Evolutionary conservation across 768 basidiomycete genomes (phyloP).

Genomic region (Xerocomellus amylosporus): DNA sequence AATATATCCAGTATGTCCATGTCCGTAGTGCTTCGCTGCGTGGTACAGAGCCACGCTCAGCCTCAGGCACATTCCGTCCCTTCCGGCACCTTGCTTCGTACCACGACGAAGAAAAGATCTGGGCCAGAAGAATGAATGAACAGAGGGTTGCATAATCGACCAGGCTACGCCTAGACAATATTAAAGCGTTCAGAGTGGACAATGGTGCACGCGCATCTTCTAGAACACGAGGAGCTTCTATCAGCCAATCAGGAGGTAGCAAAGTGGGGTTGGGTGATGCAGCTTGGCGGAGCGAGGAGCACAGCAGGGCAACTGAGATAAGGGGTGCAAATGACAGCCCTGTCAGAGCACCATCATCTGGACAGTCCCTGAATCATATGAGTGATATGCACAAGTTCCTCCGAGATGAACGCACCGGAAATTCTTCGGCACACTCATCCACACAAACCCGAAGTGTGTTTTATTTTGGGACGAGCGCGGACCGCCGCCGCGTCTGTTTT

Average conservation of each 20-base stretch:
- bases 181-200: conserved; percentile 51
- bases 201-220: conserved; percentile 39
- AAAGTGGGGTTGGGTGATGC: conserved; percentile 29
- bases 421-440: conserved; percentile 91
- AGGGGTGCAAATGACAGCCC: conserved; percentile 83
- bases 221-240: conserved; percentile 68
- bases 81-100: conserved; percentile 55
- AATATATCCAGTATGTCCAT: conserved; percentile 65
- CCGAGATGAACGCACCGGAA: conserved; percentile 54
- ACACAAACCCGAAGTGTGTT: conserved; percentile 66
- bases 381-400: conserved; percentile 4
- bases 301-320: conserved; percentile 67
- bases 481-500: conserved; percentile 39
- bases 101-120: conserved; percentile 76
- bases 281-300: conserved; percentile 45
- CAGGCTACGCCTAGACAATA: conserved; percentile 70
- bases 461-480: conserved; percentile 34
- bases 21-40: conserved; percentile 64
- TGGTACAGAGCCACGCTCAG: conserved; percentile 74
- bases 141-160: conserved; percentile 80
- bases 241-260: conserved; percentile 67
- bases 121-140: conserved; percentile 73
- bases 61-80: conserved; percentile 47
- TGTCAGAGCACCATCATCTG: conserved; percentile 83
- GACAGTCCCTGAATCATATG: conserved; percentile 54